Evolutionary conservation across 129 eudicot genomes (phyloP).

Genomic region (Saussurea involucrata): DNA sequence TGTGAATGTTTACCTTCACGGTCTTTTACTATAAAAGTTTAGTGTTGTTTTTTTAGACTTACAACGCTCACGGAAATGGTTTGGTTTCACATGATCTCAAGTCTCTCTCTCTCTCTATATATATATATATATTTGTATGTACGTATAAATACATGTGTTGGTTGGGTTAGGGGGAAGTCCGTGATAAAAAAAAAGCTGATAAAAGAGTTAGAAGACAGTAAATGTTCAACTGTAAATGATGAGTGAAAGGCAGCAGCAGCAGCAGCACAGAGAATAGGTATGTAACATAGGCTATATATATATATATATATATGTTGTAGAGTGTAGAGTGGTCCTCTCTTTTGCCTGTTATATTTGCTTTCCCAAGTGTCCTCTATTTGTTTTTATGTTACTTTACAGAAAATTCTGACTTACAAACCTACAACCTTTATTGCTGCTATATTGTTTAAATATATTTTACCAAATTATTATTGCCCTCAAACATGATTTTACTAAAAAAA

Average conservation of each 20-base stretch:
- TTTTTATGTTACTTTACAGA: conserved; percentile 6
- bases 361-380: conserved; percentile 35
- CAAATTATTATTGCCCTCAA: not conserved
- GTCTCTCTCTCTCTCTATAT: no score
- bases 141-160: conserved; percentile 19
- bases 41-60: no score
- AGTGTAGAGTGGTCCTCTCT: conserved; percentile 34
- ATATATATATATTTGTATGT: no score
- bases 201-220: conserved; percentile 32
- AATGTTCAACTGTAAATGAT: conserved; percentile 34
- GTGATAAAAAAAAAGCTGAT: conserved; percentile 35
- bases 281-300: conserved; percentile 23
- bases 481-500: not conserved
- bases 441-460: not conserved
- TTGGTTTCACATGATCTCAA: no score
- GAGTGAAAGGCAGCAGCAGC: conserved; percentile 1
- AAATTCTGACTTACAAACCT: no score
- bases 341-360: conserved; percentile 28
- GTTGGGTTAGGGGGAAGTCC: conserved; percentile 21
- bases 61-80: no score
- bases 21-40: no score
- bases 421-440: conserved; percentile 13
- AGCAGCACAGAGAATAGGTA: conserved; percentile 3
- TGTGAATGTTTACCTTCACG: no score
- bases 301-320: not conserved